Evolutionary conservation across 139 green algal species (phyloP), one percentile per base, ranked within the genome.

Genomic region (Closterium sp.): DNA sequence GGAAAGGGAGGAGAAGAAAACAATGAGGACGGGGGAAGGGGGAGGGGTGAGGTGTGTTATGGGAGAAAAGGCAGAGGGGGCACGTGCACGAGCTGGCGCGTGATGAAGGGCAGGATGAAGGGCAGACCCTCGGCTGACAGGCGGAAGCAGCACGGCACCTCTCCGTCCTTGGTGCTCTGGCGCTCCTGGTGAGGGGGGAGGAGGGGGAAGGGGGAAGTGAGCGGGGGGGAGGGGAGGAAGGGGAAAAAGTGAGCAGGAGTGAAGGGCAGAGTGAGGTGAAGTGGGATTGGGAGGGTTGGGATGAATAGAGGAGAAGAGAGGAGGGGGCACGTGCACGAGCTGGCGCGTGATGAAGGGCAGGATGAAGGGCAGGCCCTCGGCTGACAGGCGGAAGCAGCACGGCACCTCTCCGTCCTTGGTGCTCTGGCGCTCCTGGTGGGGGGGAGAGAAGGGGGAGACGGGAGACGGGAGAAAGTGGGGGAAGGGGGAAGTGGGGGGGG

Each of bases 101-200:
- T 94, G 0, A 94, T 29, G 89, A 94, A 90, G 27, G 91, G 88
- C 88, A 94, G 91, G 29, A 93, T 27, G 9, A 94, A 29, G 2
- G 88, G 88, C 34, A 94, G 22, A 3, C 91, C 88, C 89, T 94
- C 88, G 9, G 91, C 45, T 79, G 62, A 79, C 11, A 79, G 62
- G 17, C 17, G 62, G 62, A 79, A 24, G 62, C 17, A 79, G 62
- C 91, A 94, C 28, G 29, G 29, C 21, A 50, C 87, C n/a, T 32
- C 42, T 30, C 86, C 34, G 7, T 94, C 91, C 88, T 92, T 92
- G 28, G 38, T 27, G 32, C 42, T 42, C 89, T 94, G 91, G 29
- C 91, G 88, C 86, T 94, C 90, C 90, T 93, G 90, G n/a, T 88
- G 7, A 13, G 5, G 85, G 85, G n/a, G 21, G 22, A 30, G 10